Base-by-base conservation (phyloP, 208 protist genomes). In the Eutreptiella sp. region DNA sequence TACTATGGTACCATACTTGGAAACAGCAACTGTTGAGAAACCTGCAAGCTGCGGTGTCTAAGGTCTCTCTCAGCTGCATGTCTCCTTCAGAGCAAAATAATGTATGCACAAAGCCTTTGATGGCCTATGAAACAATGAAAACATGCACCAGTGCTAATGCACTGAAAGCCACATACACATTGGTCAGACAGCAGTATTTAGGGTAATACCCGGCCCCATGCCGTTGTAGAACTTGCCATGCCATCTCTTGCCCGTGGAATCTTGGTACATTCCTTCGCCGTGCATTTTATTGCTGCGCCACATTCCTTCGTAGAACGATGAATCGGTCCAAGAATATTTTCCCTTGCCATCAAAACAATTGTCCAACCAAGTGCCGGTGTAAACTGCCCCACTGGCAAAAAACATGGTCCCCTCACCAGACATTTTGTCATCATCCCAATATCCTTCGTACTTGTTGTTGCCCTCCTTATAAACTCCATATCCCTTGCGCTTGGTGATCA, bases 371-470 rank as follows among this genome's bases (percentile, higher is more conserved):
- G 24, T 4, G 1, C 66, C 66, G 7, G 28, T 33, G 28, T 65
- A 71, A 32, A 21, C 63, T 2, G 41, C 63, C 9, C 48, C 50
- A 14, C 38, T 43, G 0, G 0, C 54, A n/a, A 71, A 71, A 0
- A 14, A 7, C 16, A 71, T 39, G 2, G 41, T 45, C 0, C 48
- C 66, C 5, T 53, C 0, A 26, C 66, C 66, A 9, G 68, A 27
- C 54, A 57, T 71, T n/a, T 42, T 11, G 39, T 71, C 63, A 16
- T 72, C 19, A 3, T 3, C 5, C 66, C 66, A 71, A 0, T 11
- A 2, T 21, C 66, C 66, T 34, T 71, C 66, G 21, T 63, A 71
- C 5, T 14, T 16, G 21, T 63, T 45, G 3, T 26, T 31, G 38
- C 26, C 4, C n/a, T 33, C 50, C 9, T 3, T 47, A 19, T 59